phyloP scores from a whole-genome alignment of 805 yeast species.

The Suhomyces tanzawaensis region DNA sequence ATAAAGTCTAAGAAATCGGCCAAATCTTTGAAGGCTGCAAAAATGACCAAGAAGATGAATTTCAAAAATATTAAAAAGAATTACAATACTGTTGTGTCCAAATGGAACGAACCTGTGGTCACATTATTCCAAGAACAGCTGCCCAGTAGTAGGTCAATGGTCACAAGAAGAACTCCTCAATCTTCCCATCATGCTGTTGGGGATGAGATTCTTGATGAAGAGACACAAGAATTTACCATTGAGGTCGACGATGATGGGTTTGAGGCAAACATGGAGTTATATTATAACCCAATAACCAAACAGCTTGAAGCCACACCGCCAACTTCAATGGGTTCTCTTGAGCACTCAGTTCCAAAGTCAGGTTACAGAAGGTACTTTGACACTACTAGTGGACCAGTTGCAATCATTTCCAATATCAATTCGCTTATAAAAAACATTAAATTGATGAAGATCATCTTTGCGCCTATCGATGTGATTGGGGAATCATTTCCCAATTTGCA shows the following conservation, averaged over 20 bases:
- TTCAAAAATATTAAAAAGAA: constrained; percentile 16
- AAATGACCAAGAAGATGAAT: not conserved
- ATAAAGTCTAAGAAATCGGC: not conserved
- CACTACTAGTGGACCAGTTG: constrained; percentile 11
- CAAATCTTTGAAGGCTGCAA: constrained; percentile 3
- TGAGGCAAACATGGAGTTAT: constrained; percentile 26
- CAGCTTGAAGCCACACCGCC: constrained; percentile 30
- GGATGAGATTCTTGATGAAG: constrained; percentile 6
- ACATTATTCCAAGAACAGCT: constrained; percentile 9
- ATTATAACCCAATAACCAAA: constrained; percentile 31
- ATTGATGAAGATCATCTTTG: constrained; percentile 35
- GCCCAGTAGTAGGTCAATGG: not conserved
- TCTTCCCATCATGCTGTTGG: not conserved
- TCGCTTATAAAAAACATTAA: constrained; percentile 32
- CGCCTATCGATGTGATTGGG: constrained; percentile 40
- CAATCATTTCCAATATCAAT: constrained; percentile 30
- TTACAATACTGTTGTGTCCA: constrained; percentile 22
- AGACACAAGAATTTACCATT: constrained; percentile 24
- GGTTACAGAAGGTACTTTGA: not conserved
- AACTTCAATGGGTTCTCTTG: constrained; percentile 11
- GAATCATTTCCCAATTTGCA: constrained; percentile 37
- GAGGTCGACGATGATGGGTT: constrained; percentile 27
- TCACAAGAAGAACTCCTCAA: not conserved
- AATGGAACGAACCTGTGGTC: constrained; percentile 30
- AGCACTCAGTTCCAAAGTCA: not conserved